Conservation (phyloP, 139 green algal genomes). For the Coelastrella sp. region DNA sequence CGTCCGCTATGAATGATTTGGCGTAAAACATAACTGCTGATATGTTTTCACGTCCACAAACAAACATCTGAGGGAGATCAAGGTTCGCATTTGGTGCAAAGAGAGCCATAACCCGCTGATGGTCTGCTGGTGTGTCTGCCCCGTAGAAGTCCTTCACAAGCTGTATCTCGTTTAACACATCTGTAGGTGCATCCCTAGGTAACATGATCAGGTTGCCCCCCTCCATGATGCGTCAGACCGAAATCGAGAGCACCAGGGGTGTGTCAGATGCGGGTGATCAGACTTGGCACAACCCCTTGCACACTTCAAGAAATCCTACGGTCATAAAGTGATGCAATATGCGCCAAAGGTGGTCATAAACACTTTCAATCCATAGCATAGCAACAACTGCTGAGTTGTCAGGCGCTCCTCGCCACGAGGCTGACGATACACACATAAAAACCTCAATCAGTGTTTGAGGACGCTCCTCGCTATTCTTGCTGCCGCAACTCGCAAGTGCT, state of each 20-base stretch:
- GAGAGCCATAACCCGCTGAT: conserved; percentile 42
- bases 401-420: too few relatives aligned
- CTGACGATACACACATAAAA: not conserved
- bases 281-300: too few relatives aligned
- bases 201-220: conserved; percentile 33
- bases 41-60: conserved; percentile 13
- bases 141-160: conserved; percentile 43
- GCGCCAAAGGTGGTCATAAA: too few relatives aligned
- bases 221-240: not conserved
- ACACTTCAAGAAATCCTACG: too few relatives aligned
- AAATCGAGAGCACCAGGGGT: not conserved
- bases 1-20: conserved; percentile 36
- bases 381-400: too few relatives aligned
- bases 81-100: conserved; percentile 44
- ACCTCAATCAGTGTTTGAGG: not conserved
- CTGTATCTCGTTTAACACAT: conserved; percentile 42
- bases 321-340: too few relatives aligned
- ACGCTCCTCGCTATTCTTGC: too few relatives aligned
- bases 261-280: too few relatives aligned
- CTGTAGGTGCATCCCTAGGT: conserved; percentile 37
- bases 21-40: conserved; percentile 38
- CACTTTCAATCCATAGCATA: too few relatives aligned
- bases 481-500: not conserved
- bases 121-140: conserved; percentile 31
- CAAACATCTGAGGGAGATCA: conserved; percentile 42